Evolutionary conservation across 2,329 filamentous ascomycete species (phyloP), one percentile per base, ranked within the genome.

Genomic region (Pyricularia sp.): DNA sequence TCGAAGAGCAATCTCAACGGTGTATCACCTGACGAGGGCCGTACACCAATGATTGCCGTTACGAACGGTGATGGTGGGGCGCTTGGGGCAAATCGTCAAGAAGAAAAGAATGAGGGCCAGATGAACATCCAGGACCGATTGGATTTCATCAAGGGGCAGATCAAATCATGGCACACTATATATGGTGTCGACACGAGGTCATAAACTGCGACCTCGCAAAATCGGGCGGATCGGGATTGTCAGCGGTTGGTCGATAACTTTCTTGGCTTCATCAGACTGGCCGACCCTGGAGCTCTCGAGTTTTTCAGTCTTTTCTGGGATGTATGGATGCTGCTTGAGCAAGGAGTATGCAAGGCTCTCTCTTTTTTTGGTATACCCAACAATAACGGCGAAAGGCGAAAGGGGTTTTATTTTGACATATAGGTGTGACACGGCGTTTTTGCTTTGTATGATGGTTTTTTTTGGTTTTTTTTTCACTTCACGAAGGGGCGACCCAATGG

Each of bases 101-200:
- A 26, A 44, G 31, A 64, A n/a, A 64, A 60, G 62, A 60, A 44
- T 22, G 62, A 59, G 2, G 30, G 24, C 9, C 49, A 64, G 13
- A 64, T 65, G 64, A 62, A 65, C 26, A 60, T 65, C 49, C 49
- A 60, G 40, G 31, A 63, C 31, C 62, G 53, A 16, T 40, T 63
- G 49, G 49, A 63, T 57, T 64, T 64, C 30, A 64, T 64, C 53
- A 64, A 64, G 30, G 30, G 30, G 28, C 30, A 35, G 62, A 64
- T 64, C 62, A 64, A 64, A 35, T 59, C 53, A 26, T 64, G 62
- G 62, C 53, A 64, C 62, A n/a, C 53, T 5, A 26, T 31, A 28
- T 64, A 40, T 33, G 62, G 62, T 22, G 26, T 40, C 30, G 62
- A 64, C 8, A 60, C 61, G 19, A 62, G 61, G 13, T 62, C 61